Evolutionary conservation across 345 rosid genomes (phyloP).

Genomic region (Arabidopsis suecica): DNA sequence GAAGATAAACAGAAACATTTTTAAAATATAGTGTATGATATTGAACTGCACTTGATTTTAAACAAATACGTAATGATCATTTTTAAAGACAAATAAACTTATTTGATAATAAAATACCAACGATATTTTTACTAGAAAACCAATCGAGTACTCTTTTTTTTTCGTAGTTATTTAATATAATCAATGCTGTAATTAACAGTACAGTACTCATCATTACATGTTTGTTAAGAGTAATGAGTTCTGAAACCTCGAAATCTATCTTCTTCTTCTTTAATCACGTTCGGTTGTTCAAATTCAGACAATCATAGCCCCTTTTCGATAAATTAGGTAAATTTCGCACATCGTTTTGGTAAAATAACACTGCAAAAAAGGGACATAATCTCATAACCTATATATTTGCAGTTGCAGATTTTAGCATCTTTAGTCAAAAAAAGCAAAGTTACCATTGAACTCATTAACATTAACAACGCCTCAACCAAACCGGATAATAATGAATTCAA

Average conservation of each 20-base stretch:
- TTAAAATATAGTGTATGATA: background rate
- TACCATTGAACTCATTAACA: background rate
- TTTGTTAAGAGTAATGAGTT: constrained; percentile 36
- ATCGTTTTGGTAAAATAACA: background rate
- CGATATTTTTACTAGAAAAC: background rate
- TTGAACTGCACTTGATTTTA: background rate
- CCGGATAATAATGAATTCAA: background rate
- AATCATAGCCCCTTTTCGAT: constrained; percentile 13
- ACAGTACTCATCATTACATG: constrained; percentile 35
- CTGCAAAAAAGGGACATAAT: background rate
- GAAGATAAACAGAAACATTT: background rate
- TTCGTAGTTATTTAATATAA: background rate
- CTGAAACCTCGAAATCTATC: constrained; percentile 22
- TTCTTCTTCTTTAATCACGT: constrained; percentile 20
- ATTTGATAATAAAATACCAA: background rate
- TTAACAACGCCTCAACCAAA: background rate
- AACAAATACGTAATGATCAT: background rate
- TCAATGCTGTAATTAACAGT: background rate
- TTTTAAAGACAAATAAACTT: background rate
- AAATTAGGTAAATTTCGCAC: background rate
- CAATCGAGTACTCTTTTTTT: background rate
- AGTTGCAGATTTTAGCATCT: background rate
- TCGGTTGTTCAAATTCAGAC: constrained; percentile 14
- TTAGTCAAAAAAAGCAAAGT: background rate
- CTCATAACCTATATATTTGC: background rate